These are phyloP conservation scores for Metarhizium anisopliae DNA, from an alignment of 2,329 filamentous ascomycete genomes.

Conservation along the genomic window DNA sequence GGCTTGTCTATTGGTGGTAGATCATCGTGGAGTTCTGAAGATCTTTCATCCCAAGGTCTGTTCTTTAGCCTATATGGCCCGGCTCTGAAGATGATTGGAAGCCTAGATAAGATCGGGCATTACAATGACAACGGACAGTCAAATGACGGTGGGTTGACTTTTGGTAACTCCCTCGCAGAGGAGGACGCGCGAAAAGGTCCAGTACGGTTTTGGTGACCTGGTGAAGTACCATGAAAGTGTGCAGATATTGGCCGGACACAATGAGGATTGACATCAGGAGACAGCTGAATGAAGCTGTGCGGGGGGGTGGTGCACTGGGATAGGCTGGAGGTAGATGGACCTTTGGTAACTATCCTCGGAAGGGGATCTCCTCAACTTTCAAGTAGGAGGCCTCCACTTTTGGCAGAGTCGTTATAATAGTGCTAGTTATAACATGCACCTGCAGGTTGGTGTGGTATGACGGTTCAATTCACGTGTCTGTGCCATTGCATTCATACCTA, in stretches of 20 bases:
- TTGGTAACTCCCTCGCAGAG: conserved; percentile 1
- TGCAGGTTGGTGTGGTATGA: background rate
- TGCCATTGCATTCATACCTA: too few species aligned
- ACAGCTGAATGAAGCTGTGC: background rate
- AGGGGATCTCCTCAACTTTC: too few species aligned
- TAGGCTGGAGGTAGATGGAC: too few species aligned
- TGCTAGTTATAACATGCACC: background rate
- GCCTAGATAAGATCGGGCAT: conserved; percentile 22
- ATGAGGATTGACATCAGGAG: background rate
- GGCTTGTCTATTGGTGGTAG: conserved; percentile 17
- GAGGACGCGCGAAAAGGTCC: background rate
- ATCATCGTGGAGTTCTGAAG: conserved; percentile 15
- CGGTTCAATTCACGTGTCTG: too few species aligned
- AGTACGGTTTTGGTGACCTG: conserved; percentile 6
- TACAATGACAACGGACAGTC: conserved; percentile 17
- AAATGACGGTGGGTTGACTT: background rate
- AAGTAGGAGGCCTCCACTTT: too few species aligned
- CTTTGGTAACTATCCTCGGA: too few species aligned
- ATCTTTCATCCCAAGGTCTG: conserved; percentile 12
- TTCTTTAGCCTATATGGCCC: conserved; percentile 19
- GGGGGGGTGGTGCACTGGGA: too few species aligned
- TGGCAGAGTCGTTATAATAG: too few species aligned
- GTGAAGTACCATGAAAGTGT: background rate
- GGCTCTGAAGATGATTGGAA: conserved; percentile 19
- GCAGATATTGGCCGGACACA: background rate